Conservation (phyloP, 2,329 filamentous ascomycete species). For the Fusarium bactridioides region DNA sequence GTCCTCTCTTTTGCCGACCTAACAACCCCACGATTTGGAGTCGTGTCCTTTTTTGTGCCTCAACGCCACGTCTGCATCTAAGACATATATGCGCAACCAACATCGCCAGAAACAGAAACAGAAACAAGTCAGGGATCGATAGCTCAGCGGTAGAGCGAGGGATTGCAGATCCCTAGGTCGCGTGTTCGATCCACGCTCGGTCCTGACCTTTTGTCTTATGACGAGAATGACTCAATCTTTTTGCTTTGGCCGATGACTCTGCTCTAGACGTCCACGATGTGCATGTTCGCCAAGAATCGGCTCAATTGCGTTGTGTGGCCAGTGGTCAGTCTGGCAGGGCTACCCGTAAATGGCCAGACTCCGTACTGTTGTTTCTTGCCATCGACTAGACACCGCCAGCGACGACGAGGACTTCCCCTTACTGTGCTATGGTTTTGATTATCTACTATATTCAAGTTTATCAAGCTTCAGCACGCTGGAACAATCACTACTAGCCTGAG, state of each 20-base stretch:
- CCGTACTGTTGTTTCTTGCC: too few species aligned
- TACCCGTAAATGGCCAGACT: not conserved
- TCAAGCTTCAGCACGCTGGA: not conserved
- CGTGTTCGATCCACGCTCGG: constrained; percentile 38
- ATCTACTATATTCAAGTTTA: not conserved
- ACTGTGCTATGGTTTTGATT: not conserved
- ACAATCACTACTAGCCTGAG: not conserved
- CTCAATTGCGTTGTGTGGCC: not conserved
- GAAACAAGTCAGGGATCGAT: constrained; percentile 14
- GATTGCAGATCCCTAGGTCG: constrained; percentile 36
- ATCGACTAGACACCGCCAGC: too few species aligned
- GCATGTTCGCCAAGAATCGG: not conserved
- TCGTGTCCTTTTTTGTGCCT: constrained; percentile 15
- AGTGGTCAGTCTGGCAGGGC: too few species aligned
- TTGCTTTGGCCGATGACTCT: not conserved
- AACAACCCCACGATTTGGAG: not conserved
- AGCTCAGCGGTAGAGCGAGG: constrained; percentile 36
- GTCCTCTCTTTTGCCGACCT: constrained; percentile 20
- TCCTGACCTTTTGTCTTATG: constrained; percentile 12
- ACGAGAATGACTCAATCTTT: not conserved
- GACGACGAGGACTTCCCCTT: not conserved
- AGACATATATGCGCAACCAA: not conserved
- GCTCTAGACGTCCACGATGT: too few species aligned
- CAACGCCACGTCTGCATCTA: not conserved
- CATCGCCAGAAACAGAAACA: not conserved